phyloP scores from a whole-genome alignment of 305 asterid species.

The Plantago coronopus region DNA sequence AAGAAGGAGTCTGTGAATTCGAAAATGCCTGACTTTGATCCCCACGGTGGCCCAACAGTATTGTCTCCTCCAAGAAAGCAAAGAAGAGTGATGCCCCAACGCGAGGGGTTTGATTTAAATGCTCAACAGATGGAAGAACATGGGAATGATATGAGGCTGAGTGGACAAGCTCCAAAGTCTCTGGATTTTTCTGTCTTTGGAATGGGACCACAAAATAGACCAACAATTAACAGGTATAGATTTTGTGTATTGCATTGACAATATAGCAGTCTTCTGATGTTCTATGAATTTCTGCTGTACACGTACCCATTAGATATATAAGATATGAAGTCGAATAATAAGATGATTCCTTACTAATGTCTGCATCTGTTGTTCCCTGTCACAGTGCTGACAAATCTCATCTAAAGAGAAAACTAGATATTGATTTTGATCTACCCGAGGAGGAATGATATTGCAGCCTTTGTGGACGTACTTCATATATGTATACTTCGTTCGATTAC shows the following conservation, averaged over 20 bases:
- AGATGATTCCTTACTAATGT: background rate
- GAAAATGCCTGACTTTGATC: slow-evolving; percentile 51
- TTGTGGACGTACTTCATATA: background rate
- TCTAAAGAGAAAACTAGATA: slow-evolving; percentile 89
- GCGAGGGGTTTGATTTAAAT: slow-evolving; percentile 69
- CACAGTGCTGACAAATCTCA: slow-evolving; percentile 90
- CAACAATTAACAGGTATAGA: slow-evolving; percentile 98
- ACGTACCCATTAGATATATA: no score
- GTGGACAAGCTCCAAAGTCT: slow-evolving; percentile 81
- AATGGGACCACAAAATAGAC: slow-evolving; percentile 72
- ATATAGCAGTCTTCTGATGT: no score
- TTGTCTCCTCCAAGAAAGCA: slow-evolving; percentile 94
- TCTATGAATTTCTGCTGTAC: no score
- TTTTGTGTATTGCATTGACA: no score
- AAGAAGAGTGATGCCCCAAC: slow-evolving; percentile 87
- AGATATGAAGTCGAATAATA: no score
- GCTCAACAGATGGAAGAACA: slow-evolving; percentile 48
- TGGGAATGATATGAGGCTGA: slow-evolving; percentile 55
- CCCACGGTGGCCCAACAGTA: slow-evolving; percentile 73
- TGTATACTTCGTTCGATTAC: background rate
- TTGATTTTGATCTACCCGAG: slow-evolving; percentile 77
- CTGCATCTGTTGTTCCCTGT: slow-evolving; percentile 10
- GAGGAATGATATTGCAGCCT: slow-evolving; percentile 35
- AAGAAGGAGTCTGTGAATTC: slow-evolving; percentile 61
- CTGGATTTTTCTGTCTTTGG: slow-evolving; percentile 88